phyloP scores from a whole-genome alignment of 345 rosid species.

The Erysimum cheiranthoides region DNA sequence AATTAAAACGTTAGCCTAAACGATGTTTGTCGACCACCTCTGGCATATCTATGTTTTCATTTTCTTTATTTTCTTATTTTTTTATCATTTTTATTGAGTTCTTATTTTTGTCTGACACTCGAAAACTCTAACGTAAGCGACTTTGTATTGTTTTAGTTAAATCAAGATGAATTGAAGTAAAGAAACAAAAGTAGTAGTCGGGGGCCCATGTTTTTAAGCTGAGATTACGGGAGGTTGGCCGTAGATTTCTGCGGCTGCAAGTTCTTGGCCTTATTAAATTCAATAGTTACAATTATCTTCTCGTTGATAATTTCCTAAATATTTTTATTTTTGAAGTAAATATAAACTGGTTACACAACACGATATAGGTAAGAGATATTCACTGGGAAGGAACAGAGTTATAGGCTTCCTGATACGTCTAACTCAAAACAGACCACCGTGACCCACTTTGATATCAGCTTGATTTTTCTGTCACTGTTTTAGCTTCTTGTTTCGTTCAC shows the following conservation, averaged over 20 bases:
- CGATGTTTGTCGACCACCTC: not conserved
- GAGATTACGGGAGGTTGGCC: constrained; percentile 32
- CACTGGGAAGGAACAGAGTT: constrained; percentile 10
- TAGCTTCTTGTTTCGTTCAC: constrained; percentile 1
- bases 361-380: not conserved
- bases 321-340: not conserved
- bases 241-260: constrained; percentile 24
- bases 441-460: constrained; percentile 45
- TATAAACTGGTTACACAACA: not conserved
- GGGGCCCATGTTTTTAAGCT: constrained; percentile 21
- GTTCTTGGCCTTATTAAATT: constrained; percentile 26
- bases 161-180: not conserved
- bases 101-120: not conserved
- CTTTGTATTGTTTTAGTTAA: not conserved
- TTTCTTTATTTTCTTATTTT: not conserved
- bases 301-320: not conserved
- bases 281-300: not conserved
- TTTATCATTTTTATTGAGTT: not conserved
- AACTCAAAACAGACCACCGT: constrained; percentile 33
- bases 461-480: constrained; percentile 33
- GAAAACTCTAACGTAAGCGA: constrained; percentile 10
- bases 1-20: constrained; percentile 6
- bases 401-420: constrained; percentile 40
- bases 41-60: not conserved
- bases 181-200: constrained; percentile 7